These are phyloP conservation scores for Epichloe uncinata DNA, from an alignment of 2,329 filamentous ascomycete species.

Conservation along the genomic window DNA sequence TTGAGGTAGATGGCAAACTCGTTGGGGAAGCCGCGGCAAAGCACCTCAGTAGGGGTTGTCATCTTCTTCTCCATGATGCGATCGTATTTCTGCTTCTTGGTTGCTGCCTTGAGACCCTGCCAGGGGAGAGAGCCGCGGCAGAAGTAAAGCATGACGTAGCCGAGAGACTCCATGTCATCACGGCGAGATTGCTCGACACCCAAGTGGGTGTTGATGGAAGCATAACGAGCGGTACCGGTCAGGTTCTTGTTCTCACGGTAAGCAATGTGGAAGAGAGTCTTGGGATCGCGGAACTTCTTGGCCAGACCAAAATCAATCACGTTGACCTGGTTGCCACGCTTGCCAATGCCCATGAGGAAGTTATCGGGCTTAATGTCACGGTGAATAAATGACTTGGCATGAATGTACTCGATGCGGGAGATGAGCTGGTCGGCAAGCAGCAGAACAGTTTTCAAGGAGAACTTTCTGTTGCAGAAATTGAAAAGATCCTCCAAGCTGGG, in stretches of 20 bases:
- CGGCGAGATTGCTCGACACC: slow-evolving; percentile 98
- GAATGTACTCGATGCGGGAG: slow-evolving; percentile 98
- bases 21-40: slow-evolving; percentile 97
- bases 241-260: slow-evolving; percentile 99
- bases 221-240: slow-evolving; percentile 95
- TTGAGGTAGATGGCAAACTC: slow-evolving; percentile 99
- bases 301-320: slow-evolving; percentile 98
- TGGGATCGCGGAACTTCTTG: slow-evolving; percentile 99
- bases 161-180: slow-evolving; percentile 98
- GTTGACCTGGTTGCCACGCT: slow-evolving; percentile 98
- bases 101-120: slow-evolving; percentile 97
- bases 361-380: slow-evolving; percentile 99
- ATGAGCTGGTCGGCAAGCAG: slow-evolving; percentile 96
- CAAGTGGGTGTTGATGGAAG: slow-evolving; percentile 96
- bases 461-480: slow-evolving; percentile 99
- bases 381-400: slow-evolving; percentile 99
- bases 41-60: slow-evolving; percentile 96
- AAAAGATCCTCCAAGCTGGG: slow-evolving; percentile 95
- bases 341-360: slow-evolving; percentile 98
- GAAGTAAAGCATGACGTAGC: slow-evolving; percentile 99
- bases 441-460: slow-evolving; percentile 95
- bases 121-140: slow-evolving; percentile 96
- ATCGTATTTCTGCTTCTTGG: slow-evolving; percentile 99
- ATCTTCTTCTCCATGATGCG: slow-evolving; percentile 99
- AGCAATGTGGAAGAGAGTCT: slow-evolving; percentile 99